A percentile compares a stretch with the other conserved stretches of the same genome.
phyloP scores from a whole-genome alignment of 2,329 filamentous ascomycete genomes.

The Plectosphaerella sp. region DNA sequence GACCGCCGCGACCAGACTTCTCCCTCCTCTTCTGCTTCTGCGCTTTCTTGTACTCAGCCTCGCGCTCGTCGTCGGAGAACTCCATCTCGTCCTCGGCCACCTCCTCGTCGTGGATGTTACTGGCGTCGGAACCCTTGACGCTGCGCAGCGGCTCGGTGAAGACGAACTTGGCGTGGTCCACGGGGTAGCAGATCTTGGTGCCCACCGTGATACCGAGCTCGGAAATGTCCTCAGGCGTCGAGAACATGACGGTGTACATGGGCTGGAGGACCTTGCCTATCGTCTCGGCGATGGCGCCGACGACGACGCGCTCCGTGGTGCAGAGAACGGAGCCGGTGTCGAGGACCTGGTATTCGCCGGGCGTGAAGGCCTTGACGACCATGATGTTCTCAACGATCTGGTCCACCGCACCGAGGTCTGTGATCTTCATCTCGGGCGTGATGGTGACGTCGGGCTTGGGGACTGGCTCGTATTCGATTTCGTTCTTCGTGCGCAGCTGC shows the following conservation, averaged over 20 bases:
- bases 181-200: conserved; percentile 73
- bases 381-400: conserved; percentile 73
- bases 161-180: conserved; percentile 73
- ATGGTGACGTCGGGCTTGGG: conserved; percentile 77
- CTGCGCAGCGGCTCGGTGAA: conserved; percentile 79
- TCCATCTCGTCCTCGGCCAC: conserved; percentile 81
- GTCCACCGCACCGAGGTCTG: conserved; percentile 70
- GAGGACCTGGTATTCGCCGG: conserved; percentile 80
- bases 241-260: conserved; percentile 78
- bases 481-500: conserved; percentile 77
- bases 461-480: conserved; percentile 58
- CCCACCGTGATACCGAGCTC: conserved; percentile 65
- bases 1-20: conserved; percentile 33
- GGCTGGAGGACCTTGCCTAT: conserved; percentile 83
- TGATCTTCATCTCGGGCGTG: conserved; percentile 70
- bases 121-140: conserved; percentile 87
- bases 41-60: conserved; percentile 72
- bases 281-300: conserved; percentile 81
- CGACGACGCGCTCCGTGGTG: conserved; percentile 66
- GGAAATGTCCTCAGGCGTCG: conserved; percentile 61
- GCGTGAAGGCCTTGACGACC: conserved; percentile 72
- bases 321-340: conserved; percentile 83
- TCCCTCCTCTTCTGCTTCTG: conserved; percentile 63
- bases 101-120: conserved; percentile 93
- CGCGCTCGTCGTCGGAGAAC: conserved; percentile 95